These are phyloP conservation scores for Aureococcus anophagefferens DNA, from an alignment of 108 stramenopile species.

Conservation along the genomic window DNA sequence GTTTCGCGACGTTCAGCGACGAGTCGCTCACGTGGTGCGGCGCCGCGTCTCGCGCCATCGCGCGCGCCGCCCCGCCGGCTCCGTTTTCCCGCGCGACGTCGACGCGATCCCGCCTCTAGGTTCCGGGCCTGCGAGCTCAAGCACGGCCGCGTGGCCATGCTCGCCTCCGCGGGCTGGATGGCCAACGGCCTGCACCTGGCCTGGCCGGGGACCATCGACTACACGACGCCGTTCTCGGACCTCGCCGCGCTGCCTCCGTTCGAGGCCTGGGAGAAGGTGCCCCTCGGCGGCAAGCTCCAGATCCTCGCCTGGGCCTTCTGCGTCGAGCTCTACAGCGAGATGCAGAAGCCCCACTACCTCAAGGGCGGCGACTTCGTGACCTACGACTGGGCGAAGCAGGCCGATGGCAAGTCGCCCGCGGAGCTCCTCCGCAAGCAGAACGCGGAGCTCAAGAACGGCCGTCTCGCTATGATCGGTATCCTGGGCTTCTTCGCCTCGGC, in stretches of 20 bases:
- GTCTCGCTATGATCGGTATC: constrained; percentile 19
- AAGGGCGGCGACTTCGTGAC: background rate
- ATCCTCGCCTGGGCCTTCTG: background rate
- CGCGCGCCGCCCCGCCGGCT: too few relatives aligned
- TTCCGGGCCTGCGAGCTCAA: constrained; percentile 55
- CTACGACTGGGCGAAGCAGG: background rate
- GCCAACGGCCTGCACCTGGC: background rate
- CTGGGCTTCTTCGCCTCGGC: background rate
- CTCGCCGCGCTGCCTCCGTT: constrained; percentile 51
- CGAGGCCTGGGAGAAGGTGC: constrained; percentile 18
- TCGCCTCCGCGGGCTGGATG: constrained; percentile 25
- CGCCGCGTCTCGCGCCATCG: too few relatives aligned
- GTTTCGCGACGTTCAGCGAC: background rate
- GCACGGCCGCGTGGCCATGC: constrained; percentile 57
- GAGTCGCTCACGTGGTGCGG: background rate
- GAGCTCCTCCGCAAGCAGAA: background rate
- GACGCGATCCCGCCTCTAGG: too few relatives aligned
- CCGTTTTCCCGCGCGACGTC: too few relatives aligned
- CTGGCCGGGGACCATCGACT: constrained; percentile 27
- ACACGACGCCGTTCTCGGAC: constrained; percentile 50
- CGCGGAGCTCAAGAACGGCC: background rate
- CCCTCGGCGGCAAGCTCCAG: background rate
- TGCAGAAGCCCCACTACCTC: background rate
- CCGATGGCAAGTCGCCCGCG: background rate
- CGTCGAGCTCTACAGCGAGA: background rate